A percentile compares a stretch with the other conserved stretches of the same genome.
Conservation (phyloP, 805 yeast species). For the Alloascoidea africana region DNA sequence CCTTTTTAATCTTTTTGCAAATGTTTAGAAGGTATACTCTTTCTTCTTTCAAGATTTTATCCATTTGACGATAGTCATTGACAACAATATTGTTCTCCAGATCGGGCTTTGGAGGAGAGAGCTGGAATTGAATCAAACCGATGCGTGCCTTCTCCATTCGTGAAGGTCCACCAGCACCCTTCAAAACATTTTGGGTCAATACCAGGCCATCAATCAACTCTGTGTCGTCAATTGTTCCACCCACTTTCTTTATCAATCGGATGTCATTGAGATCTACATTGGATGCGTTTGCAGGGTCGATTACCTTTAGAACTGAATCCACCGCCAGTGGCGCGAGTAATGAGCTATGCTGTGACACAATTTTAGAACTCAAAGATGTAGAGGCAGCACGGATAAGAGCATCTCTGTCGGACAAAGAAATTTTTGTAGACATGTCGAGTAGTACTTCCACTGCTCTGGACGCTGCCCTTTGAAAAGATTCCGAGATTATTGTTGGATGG, state of each 20-base stretch:
- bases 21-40: slow-evolving; percentile 88
- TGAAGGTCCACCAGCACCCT: slow-evolving; percentile 88
- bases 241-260: slow-evolving; percentile 82
- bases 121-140: slow-evolving; percentile 84
- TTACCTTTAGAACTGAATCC: slow-evolving; percentile 75
- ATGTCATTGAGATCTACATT: slow-evolving; percentile 81
- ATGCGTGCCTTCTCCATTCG: slow-evolving; percentile 88
- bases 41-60: slow-evolving; percentile 93
- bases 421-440: slow-evolving; percentile 70
- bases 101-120: slow-evolving; percentile 94
- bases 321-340: slow-evolving; percentile 88
- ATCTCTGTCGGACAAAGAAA: slow-evolving; percentile 68
- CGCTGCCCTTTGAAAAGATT: slow-evolving; percentile 84
- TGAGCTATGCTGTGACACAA: slow-evolving; percentile 83
- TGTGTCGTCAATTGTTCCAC: slow-evolving; percentile 97
- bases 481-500: slow-evolving; percentile 92
- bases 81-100: slow-evolving; percentile 97
- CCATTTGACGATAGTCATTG: slow-evolving; percentile 98
- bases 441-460: slow-evolving; percentile 66
- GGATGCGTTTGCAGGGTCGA: slow-evolving; percentile 38
- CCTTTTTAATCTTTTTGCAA: slow-evolving; percentile 91
- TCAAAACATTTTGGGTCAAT: slow-evolving; percentile 78
- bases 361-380: slow-evolving; percentile 88
- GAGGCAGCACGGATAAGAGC: slow-evolving; percentile 84
- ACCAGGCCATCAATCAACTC: slow-evolving; percentile 88